Evolutionary conservation across 768 basidiomycete species (phyloP), one percentile per base, ranked within the genome.

Genomic region (Psilocybe azurescens): DNA sequence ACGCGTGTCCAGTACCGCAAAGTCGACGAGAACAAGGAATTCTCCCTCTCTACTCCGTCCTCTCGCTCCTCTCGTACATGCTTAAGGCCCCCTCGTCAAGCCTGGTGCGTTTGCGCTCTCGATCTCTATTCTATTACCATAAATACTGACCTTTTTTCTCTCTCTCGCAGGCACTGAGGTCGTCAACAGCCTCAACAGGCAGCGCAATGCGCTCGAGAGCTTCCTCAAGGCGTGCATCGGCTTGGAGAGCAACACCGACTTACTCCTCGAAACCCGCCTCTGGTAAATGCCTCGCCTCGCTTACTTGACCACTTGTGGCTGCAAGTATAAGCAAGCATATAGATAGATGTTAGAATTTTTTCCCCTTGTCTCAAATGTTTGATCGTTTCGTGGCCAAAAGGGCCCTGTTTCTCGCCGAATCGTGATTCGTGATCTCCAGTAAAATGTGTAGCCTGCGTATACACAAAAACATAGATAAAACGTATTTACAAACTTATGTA

Each of bases 51-150:
- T 94, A 99, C 84, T 85, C 92, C 3, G 92, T 99, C 61, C 82
- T 99, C 58, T 97, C 95, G 44, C 86, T 98, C 64, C 84, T 98
- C 58, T 92, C 89, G 47, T 98, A 96, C 84, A 97, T 98, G 95
- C 89, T 97, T 79, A 97, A 97, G 84, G 95, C 95, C 0, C 94
- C n/a, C 87, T 96, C 71, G 95, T 96, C 78, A 96, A 96, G 82
- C 93, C 92, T 68, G 92, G 89, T 84, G 69, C 61, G 81, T 67
- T 2, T 13, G 50, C 18, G 28, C 47, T 30, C 14, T 38, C 5
- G 39, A 8, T 38, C 51, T 11, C 58, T 3, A 24, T 48, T 61
- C 47, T 39, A 20, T 49, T 62, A 52, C 14, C 11, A 36, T 9
- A 33, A 33, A 44, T n/a, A 36, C 48, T 51, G 18, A 53, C 30